Percentiles rank a stretch among this genome's conserved stretches.
Evolutionary conservation across 768 basidiomycete species (phyloP).

Genomic region (Coprinopsis sp.): DNA sequence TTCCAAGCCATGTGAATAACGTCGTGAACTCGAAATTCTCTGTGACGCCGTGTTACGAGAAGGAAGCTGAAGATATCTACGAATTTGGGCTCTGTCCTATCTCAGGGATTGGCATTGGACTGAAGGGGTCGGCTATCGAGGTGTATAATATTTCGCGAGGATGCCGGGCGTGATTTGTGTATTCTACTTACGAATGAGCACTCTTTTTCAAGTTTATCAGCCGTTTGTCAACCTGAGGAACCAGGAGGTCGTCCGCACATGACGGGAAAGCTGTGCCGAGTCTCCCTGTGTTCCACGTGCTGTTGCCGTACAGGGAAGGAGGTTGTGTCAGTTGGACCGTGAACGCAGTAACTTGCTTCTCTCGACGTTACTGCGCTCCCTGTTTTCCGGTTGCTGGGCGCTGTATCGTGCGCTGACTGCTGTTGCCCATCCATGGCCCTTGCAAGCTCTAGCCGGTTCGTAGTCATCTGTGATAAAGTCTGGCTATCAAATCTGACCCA

Average conservation of each 20-base stretch:
- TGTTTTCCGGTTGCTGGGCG: neutral
- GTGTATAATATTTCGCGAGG: neutral
- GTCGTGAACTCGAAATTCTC: neutral
- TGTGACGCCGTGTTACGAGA: neutral
- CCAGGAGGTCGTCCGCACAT: too few species aligned
- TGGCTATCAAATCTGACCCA: constrained; percentile 6
- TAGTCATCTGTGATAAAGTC: constrained; percentile 1
- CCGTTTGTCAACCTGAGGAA: too few species aligned
- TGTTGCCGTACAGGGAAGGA: too few species aligned
- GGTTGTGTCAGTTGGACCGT: too few species aligned
- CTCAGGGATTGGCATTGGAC: neutral
- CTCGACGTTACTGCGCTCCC: too few species aligned
- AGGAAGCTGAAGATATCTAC: neutral
- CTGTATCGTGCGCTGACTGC: neutral
- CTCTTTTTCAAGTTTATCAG: too few species aligned
- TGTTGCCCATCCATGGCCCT: constrained; percentile 1
- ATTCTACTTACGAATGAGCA: too few species aligned
- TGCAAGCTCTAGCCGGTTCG: constrained; percentile 27
- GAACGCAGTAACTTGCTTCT: too few species aligned
- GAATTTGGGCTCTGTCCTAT: neutral
- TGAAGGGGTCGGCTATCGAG: constrained; percentile 1
- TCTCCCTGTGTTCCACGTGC: too few species aligned
- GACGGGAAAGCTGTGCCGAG: too few species aligned
- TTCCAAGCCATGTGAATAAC: too few species aligned
- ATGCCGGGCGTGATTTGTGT: constrained; percentile 1